Evolutionary conservation across 2,329 filamentous ascomycete species (phyloP), one percentile per base, ranked within the genome.

Genomic region (Colletotrichum magnum): DNA sequence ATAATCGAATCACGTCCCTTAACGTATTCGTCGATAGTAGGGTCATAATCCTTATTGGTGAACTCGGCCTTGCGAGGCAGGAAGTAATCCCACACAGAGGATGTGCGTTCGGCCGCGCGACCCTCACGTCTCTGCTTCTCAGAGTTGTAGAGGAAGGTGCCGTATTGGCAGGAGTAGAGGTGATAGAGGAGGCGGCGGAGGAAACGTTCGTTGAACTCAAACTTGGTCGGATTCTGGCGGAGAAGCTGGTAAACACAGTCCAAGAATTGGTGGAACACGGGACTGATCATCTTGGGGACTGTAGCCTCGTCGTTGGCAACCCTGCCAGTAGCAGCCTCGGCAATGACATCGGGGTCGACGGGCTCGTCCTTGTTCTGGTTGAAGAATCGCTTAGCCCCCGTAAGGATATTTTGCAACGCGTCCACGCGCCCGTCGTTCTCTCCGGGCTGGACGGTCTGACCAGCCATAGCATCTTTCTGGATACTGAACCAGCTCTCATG

Each of bases 71-170:
- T 90, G 12, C 95, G 89, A 51, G 92, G 90, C 7, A 98, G 83
- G 79, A 99, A 98, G 78, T 98, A 98, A 73, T 96, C 93, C 96
- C 96, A 99, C 1, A 98, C 96, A 24, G 94, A 97, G 4, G 92
- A 87, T 4, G 94, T 97, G 62, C 89, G 87, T 74, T 94, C 90
- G 47, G 85, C 84, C 1, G 93, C 90, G 32, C 85, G 86, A 24
- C 89, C 87, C 51, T 96, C 92, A 16, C 89, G 84, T 4, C 96
- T 91, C 75, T 97, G 93, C 76, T 94, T 96, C 79, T 99, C 96
- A 64, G 90, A 97, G 81, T 99, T 98, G 81, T 93, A 97, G 5
- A 99, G 86, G 78, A 99, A 99, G 0, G 95, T 98, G 53, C 96
- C 96, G 72, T 98, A 99, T 78, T 99, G 96, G 73, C 95, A 97